Percentiles rank a stretch among this genome's conserved stretches.
phyloP scores from a whole-genome alignment of 495 filamentous ascomycete species.

The Aspergillus nanangensis region DNA sequence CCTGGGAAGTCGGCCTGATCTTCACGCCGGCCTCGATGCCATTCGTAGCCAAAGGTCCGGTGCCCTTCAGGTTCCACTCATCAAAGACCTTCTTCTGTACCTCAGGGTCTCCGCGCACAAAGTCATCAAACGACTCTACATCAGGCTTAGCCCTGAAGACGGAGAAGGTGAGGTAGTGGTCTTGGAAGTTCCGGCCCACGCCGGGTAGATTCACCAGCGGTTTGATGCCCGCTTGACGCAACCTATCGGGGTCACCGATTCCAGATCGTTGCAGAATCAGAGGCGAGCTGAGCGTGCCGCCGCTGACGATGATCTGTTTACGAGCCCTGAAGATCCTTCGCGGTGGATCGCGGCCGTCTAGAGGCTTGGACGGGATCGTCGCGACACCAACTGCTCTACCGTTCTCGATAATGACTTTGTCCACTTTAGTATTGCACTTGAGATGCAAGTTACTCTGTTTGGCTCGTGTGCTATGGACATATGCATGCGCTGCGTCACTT shows the following conservation, averaged over 20 bases:
- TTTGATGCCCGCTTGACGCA: conserved; percentile 64
- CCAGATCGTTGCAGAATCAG: conserved; percentile 74
- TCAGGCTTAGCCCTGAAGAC: conserved; percentile 72
- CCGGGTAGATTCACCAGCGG: conserved; percentile 75
- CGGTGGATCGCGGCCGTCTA: conserved; percentile 42
- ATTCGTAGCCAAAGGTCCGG: conserved; percentile 76
- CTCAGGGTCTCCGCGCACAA: conserved; percentile 67
- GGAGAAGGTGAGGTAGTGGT: conserved; percentile 80
- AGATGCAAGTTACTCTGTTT: conserved; percentile 69
- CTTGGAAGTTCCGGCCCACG: conserved; percentile 79
- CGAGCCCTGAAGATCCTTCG: conserved; percentile 61
- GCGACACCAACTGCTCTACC: conserved; percentile 60
- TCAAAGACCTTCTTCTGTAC: conserved; percentile 66
- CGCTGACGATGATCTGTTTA: conserved; percentile 75
- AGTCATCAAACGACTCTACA: conserved; percentile 76
- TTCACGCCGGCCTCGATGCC: conserved; percentile 84
- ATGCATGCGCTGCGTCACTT: conserved; percentile 72
- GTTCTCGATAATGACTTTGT: conserved; percentile 73
- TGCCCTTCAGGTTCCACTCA: conserved; percentile 76
- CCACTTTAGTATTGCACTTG: conserved; percentile 76
- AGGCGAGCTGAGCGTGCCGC: conserved; percentile 75
- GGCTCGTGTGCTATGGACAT: conserved; percentile 64
- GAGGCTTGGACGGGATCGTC: conserved; percentile 50
- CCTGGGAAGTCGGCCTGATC: conserved; percentile 65
- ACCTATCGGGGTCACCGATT: conserved; percentile 67